phyloP scores from a whole-genome alignment of 2,329 filamentous ascomycete genomes.

The Colletotrichum salicis region DNA sequence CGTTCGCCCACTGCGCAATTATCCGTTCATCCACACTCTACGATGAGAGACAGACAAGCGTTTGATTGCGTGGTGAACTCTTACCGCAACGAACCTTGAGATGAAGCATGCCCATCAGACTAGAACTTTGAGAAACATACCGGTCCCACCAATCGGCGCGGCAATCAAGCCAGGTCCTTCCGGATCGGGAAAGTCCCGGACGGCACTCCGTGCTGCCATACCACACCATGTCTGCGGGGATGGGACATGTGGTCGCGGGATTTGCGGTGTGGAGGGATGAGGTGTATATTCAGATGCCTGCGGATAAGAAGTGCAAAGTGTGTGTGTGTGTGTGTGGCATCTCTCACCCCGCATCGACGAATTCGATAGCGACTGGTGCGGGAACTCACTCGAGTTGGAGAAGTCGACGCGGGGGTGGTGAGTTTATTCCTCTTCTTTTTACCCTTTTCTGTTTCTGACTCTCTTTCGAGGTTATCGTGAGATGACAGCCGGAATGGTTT shows the following conservation, averaged over 20 bases:
- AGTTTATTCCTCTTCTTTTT: neutral
- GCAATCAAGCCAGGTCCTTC: conserved; percentile 11
- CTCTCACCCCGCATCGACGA: conserved; percentile 5
- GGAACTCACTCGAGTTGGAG: neutral
- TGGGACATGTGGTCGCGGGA: conserved; percentile 26
- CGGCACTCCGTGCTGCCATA: conserved; percentile 24
- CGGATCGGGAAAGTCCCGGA: conserved; percentile 29
- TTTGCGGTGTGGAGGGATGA: neutral
- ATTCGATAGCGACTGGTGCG: neutral
- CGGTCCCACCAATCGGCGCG: conserved; percentile 33
- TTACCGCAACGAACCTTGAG: neutral
- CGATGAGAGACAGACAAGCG: no score
- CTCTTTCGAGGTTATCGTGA: neutral
- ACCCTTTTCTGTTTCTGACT: neutral
- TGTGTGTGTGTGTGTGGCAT: conserved; percentile 17
- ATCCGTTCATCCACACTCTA: neutral
- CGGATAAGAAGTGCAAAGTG: neutral
- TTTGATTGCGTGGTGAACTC: neutral
- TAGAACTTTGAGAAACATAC: neutral
- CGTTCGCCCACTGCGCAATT: neutral
- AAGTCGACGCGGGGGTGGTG: neutral
- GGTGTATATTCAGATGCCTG: no score
- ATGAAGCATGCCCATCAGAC: neutral
- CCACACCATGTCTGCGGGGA: conserved; percentile 9
- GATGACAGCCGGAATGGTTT: neutral